Base-by-base conservation (phyloP, 2,329 filamentous ascomycete genomes). In the Mollisia scopiformis region DNA sequence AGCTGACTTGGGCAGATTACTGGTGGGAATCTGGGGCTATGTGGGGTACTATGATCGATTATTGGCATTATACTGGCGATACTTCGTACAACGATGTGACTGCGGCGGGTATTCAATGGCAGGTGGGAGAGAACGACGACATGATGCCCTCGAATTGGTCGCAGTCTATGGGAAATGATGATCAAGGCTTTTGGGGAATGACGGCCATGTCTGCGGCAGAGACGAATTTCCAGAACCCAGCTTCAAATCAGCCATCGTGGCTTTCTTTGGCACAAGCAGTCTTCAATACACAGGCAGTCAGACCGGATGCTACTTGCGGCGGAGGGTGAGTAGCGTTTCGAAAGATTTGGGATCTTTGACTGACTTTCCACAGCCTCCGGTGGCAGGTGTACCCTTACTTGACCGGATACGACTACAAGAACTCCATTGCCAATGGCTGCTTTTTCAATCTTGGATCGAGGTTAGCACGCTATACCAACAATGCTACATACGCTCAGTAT, bases 371-470 rank as follows among this genome's bases (percentile, higher is more conserved):
- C 55, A 73, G 71, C 25, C 76, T 96, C 66, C 86, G 89, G 65
- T 96, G 93, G 93, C 92, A 96, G 77, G 90, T 96, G 63, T 93
- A 89, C 77, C 81, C 85, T 89, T 78, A 96, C 43, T 63, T 71
- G 77, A 84, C 66, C 11, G 70, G 70, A 53, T 88, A 79, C 76
- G 79, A 84, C 74, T 88, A 88, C 78, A 88, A 89, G 71, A 89
- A 89, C 75, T 81, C 83, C 23, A 88, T 89, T 66, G 85, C 85
- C 50, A 89, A 89, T 76, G 87, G 87, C 6, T 87, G 85, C 74
- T 88, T 89, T 75, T 89, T 89, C 77, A 88, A 89, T 73, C 72
- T 89, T 25, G 87, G 84, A 23, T 82, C 91, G 7, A 87, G 92
- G 16, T 81, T 96, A 6, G 89, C 90, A 0, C 82, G 88, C 13